Conservation (phyloP, 768 basidiomycete species). For the Russula ochroleuca region DNA sequence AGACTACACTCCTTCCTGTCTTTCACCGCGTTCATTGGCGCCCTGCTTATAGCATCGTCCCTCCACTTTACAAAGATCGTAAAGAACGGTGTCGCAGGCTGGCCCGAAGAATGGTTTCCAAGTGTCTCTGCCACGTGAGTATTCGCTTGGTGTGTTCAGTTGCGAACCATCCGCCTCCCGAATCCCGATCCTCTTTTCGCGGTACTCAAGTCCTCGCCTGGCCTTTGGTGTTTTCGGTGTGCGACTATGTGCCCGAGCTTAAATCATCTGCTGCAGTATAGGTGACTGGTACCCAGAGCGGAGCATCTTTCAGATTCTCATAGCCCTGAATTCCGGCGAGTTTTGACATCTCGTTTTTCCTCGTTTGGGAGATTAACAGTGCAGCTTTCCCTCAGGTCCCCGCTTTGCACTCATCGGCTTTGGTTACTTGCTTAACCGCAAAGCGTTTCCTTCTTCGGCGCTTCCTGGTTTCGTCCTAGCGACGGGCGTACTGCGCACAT, state of each 20-base stretch:
- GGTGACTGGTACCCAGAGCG: constrained; percentile 90
- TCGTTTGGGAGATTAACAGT: not conserved
- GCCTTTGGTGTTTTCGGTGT: not conserved
- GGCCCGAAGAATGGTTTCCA: constrained; percentile 87
- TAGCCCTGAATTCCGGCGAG: constrained; percentile 75
- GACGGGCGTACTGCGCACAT: constrained; percentile 64
- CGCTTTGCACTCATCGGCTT: constrained; percentile 63
- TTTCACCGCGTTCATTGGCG: constrained; percentile 56
- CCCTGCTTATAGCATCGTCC: constrained; percentile 58
- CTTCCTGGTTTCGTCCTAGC: constrained; percentile 46
- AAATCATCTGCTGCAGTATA: constrained; percentile 46
- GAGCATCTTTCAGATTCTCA: constrained; percentile 80
- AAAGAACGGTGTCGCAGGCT: constrained; percentile 77
- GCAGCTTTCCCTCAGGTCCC: constrained; percentile 40
- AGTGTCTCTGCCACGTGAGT: constrained; percentile 81
- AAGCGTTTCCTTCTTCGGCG: constrained; percentile 41
- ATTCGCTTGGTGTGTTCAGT: not conserved
- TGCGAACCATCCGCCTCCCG: not conserved
- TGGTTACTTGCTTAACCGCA: constrained; percentile 56
- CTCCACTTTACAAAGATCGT: constrained; percentile 84
- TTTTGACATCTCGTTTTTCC: constrained; percentile 4
- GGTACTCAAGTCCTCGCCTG: not conserved
- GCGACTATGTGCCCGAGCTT: not conserved
- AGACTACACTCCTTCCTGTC: constrained; percentile 64
- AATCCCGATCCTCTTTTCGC: not conserved